These are phyloP conservation scores for Kwoniella shandongensis DNA, from an alignment of 768 basidiomycete genomes.

Conservation along the genomic window DNA sequence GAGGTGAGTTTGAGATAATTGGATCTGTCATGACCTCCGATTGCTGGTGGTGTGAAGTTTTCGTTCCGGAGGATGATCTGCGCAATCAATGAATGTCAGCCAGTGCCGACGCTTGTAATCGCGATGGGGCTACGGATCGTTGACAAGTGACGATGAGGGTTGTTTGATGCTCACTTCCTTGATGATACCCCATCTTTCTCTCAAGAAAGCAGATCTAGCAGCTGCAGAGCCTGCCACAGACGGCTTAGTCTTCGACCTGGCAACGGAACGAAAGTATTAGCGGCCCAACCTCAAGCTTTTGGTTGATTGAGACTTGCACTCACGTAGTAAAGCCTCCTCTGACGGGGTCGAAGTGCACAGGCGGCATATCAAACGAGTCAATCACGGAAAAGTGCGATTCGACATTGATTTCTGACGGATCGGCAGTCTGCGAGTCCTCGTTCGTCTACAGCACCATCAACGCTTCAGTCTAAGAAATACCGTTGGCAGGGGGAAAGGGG, in stretches of 20 bases:
- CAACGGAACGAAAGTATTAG: background rate
- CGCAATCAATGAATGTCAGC: background rate
- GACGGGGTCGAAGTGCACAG: constrained; percentile 85
- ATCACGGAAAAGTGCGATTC: constrained; percentile 68
- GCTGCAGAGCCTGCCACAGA: constrained; percentile 81
- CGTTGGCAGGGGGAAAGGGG: background rate
- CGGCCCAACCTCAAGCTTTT: background rate
- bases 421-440: constrained; percentile 39
- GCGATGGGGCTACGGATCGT: too few relatives aligned
- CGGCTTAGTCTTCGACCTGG: constrained; percentile 61
- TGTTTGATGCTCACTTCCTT: constrained; percentile 69
- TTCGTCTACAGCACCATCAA: constrained; percentile 28
- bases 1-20: constrained; percentile 88
- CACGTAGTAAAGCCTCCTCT: constrained; percentile 86
- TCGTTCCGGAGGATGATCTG: constrained; percentile 85
- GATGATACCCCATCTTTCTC: constrained; percentile 85
- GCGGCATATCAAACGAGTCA: constrained; percentile 93
- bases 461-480: background rate
- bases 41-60: constrained; percentile 92
- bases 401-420: constrained; percentile 49
- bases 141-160: too few relatives aligned
- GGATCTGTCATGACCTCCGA: constrained; percentile 83
- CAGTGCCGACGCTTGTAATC: background rate
- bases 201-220: constrained; percentile 71
- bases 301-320: constrained; percentile 28